phyloP scores from a whole-genome alignment of 345 rosid species.

The Eucalyptus polyanthemos region DNA sequence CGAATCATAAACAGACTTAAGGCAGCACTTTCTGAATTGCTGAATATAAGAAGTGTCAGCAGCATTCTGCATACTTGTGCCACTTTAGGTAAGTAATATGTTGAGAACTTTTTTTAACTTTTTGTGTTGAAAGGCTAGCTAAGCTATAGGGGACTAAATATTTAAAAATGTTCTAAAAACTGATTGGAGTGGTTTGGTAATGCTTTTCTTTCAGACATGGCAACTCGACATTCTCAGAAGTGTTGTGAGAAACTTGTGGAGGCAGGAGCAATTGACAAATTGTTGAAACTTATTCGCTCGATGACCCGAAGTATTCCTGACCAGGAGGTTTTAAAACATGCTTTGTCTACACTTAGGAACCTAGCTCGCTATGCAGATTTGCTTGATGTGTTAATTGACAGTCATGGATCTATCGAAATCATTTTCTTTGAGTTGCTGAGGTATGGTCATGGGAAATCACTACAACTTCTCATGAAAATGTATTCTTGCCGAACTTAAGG shows the following conservation, averaged over 20 bases:
- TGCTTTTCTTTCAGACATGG: constrained; percentile 32
- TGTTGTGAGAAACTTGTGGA: constrained; percentile 85
- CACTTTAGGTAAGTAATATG: constrained; percentile 43
- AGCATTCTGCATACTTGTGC: constrained; percentile 79
- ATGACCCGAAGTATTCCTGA: constrained; percentile 88
- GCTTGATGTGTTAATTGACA: constrained; percentile 39
- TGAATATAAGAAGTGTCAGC: constrained; percentile 60
- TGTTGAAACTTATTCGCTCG: constrained; percentile 53
- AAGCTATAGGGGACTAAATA: not conserved
- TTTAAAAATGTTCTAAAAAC: not conserved
- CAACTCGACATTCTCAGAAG: constrained; percentile 65
- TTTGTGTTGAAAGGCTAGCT: not conserved
- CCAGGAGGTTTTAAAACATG: constrained; percentile 73
- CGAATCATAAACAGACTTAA: constrained; percentile 72
- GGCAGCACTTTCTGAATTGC: constrained; percentile 64
- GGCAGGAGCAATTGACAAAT: constrained; percentile 65
- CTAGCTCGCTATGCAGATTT: constrained; percentile 57
- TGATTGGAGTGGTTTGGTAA: not conserved
- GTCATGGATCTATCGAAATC: constrained; percentile 46
- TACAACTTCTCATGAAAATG: not conserved
- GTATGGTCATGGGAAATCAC: constrained; percentile 9
- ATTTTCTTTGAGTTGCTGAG: constrained; percentile 63
- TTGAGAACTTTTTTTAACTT: not conserved
- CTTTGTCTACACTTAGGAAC: constrained; percentile 69
- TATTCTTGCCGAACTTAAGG: not conserved